These are phyloP conservation scores for Neobulgaria alba DNA, from an alignment of 2,329 filamentous ascomycete species.

Conservation along the genomic window DNA sequence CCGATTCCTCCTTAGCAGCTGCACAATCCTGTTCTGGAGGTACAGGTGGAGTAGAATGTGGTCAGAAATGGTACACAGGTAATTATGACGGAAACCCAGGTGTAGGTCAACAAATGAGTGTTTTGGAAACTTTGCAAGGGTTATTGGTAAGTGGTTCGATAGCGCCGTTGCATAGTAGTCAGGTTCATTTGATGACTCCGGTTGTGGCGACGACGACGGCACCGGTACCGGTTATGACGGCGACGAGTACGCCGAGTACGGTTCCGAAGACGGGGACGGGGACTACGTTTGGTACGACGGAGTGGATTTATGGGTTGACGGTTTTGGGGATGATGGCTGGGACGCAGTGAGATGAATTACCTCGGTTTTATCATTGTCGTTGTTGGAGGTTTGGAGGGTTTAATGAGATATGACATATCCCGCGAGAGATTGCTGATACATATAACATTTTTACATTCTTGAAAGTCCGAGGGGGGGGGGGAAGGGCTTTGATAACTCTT, in stretches of 20 bases:
- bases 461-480: too few relatives aligned
- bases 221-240: too few relatives aligned
- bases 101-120: conserved; percentile 57
- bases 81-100: conserved; percentile 47
- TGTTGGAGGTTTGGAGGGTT: too few relatives aligned
- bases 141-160: conserved; percentile 38
- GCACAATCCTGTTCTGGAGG: conserved; percentile 48
- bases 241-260: not conserved
- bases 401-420: too few relatives aligned
- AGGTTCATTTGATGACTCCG: not conserved
- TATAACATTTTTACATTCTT: too few relatives aligned
- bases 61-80: conserved; percentile 50
- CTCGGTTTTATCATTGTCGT: too few relatives aligned
- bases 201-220: not conserved
- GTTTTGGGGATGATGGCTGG: not conserved
- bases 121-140: conserved; percentile 54
- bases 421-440: too few relatives aligned
- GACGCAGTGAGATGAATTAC: not conserved
- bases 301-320: not conserved
- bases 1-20: conserved; percentile 46
- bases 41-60: conserved; percentile 43
- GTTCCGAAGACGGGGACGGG: not conserved
- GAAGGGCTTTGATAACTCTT: too few relatives aligned
- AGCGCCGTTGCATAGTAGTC: conserved; percentile 31
- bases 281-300: not conserved